Percentiles rank a stretch among this genome's conserved stretches.
Evolutionary conservation across 2,329 filamentous ascomycete species (phyloP).

Genomic region (Microsporum canis): DNA sequence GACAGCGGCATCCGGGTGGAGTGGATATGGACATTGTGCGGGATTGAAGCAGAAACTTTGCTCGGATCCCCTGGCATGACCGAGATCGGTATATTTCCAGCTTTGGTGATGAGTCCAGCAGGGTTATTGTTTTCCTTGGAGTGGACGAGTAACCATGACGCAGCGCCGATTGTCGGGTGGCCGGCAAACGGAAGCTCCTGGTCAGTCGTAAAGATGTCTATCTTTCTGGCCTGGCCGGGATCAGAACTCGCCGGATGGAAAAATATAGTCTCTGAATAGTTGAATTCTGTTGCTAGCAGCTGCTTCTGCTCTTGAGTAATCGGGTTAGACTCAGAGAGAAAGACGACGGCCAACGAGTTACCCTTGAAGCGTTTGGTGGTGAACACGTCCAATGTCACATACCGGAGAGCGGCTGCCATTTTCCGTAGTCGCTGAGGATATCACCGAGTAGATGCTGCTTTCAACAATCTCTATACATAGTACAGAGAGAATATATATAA

Average conservation of each 20-base stretch:
- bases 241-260: constrained; percentile 41
- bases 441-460: background rate
- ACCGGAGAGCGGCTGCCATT: constrained; percentile 24
- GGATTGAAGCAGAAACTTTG: constrained; percentile 51
- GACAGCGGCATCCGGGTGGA: constrained; percentile 20
- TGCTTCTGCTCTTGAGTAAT: constrained; percentile 47
- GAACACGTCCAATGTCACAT: constrained; percentile 35
- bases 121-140: constrained; percentile 2
- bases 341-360: constrained; percentile 51
- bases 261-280: constrained; percentile 54
- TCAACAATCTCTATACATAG: too few relatives aligned
- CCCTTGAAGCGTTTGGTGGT: constrained; percentile 36
- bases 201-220: constrained; percentile 50
- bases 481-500: background rate
- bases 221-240: constrained; percentile 36
- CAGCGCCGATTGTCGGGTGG: constrained; percentile 50
- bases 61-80: constrained; percentile 24
- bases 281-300: constrained; percentile 50
- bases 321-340: constrained; percentile 32
- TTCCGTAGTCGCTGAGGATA: background rate
- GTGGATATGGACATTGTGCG: constrained; percentile 57
- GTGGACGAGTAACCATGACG: constrained; percentile 37
- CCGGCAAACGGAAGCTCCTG: constrained; percentile 52
- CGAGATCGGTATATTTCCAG: constrained; percentile 35
- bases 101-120: constrained; percentile 26